These are phyloP conservation scores for Aspergillus vadensis DNA, from an alignment of 2,329 filamentous ascomycete species.

Conservation along the genomic window DNA sequence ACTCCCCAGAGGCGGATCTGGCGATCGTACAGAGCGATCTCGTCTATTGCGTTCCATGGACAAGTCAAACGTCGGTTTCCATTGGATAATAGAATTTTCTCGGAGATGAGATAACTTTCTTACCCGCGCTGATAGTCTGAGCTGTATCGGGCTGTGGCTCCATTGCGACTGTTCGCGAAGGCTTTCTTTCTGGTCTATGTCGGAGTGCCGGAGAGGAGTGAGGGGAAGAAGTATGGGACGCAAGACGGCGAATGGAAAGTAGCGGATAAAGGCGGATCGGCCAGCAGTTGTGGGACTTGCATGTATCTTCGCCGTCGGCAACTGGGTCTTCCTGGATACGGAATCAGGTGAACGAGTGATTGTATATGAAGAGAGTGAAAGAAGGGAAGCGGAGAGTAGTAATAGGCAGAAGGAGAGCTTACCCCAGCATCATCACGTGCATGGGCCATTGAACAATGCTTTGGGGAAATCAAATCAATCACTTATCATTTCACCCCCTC, in stretches of 20 bases:
- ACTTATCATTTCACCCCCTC: conserved; percentile 11
- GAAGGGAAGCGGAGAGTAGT: neutral
- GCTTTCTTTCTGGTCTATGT: neutral
- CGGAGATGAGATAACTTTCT: neutral
- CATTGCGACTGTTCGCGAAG: conserved; percentile 7
- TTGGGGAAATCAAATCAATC: conserved; percentile 3
- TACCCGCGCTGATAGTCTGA: conserved; percentile 33
- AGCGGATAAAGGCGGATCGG: neutral
- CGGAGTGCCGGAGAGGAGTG: neutral
- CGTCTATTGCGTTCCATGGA: conserved; percentile 59
- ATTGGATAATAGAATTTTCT: neutral
- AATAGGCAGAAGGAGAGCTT: neutral
- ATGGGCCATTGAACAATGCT: neutral
- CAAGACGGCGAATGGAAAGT: neutral
- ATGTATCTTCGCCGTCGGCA: conserved; percentile 10
- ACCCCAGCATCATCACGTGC: conserved; percentile 19
- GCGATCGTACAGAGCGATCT: conserved; percentile 95
- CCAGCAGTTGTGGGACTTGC: neutral
- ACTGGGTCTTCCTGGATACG: neutral
- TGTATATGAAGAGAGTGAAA: neutral
- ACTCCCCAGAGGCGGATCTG: conserved; percentile 98
- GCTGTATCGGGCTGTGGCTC: conserved; percentile 12
- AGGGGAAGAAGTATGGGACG: neutral
- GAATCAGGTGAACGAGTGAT: no score
- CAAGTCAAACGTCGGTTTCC: conserved; percentile 3